phyloP scores from a whole-genome alignment of 768 basidiomycete genomes.

The Termitomyces sp. region DNA sequence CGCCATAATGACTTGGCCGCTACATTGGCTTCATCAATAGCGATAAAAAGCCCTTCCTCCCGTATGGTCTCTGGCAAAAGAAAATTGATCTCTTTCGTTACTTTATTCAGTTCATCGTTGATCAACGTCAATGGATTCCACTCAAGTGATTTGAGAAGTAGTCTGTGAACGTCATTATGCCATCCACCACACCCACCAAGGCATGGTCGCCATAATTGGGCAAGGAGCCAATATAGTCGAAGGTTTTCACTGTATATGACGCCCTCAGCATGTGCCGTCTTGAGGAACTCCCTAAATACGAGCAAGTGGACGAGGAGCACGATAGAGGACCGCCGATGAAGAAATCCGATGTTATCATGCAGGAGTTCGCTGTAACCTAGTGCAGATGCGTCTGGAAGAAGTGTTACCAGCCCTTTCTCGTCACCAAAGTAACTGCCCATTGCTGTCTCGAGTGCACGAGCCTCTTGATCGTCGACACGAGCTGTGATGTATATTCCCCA shows the following conservation, averaged over 20 bases:
- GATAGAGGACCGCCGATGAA: neutral
- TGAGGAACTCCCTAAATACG: neutral
- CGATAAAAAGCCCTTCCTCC: neutral
- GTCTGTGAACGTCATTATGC: neutral
- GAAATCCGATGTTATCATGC: neutral
- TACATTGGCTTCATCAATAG: neutral
- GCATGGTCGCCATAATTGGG: neutral
- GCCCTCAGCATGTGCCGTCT: neutral
- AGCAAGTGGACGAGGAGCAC: neutral
- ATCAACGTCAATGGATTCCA: neutral
- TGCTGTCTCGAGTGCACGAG: neutral
- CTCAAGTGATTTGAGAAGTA: neutral
- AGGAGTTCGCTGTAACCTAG: neutral
- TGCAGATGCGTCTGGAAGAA: neutral
- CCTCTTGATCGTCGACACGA: neutral
- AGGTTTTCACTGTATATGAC: neutral
- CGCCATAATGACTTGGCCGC: neutral
- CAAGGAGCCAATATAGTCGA: neutral
- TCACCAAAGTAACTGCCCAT: neutral
- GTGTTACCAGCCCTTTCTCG: neutral
- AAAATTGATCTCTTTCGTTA: neutral
- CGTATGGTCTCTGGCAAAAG: neutral
- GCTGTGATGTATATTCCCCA: neutral
- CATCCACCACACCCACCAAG: neutral
- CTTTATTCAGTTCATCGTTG: neutral